Evolutionary conservation across 2,329 filamentous ascomycete species (phyloP).

Genomic region (Karstenula rhodostoma): DNA sequence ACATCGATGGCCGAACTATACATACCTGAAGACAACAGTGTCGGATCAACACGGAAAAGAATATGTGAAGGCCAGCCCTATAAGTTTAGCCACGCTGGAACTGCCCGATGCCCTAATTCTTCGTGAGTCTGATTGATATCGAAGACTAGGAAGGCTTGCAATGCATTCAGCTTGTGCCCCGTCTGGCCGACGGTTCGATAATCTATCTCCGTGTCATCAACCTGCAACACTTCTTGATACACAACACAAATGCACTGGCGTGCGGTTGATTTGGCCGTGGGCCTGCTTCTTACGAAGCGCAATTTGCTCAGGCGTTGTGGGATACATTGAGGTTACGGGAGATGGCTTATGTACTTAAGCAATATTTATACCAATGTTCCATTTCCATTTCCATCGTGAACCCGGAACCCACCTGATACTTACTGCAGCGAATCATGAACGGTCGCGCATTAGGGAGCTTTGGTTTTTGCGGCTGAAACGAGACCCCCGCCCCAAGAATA

Average conservation of each 20-base stretch:
- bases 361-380: too few species aligned
- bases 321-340: too few species aligned
- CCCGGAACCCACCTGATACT: neutral
- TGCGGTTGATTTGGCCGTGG: too few species aligned
- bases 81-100: neutral
- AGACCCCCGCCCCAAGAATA: constrained; percentile 26
- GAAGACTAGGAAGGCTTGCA: neutral
- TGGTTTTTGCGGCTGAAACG: constrained; percentile 8
- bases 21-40: neutral
- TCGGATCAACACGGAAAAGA: neutral
- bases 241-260: too few species aligned
- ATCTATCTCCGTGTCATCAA: too few species aligned
- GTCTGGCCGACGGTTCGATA: too few species aligned
- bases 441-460: neutral
- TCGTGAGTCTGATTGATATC: neutral
- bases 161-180: neutral
- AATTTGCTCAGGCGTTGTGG: too few species aligned
- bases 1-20: neutral
- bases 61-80: neutral
- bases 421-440: neutral
- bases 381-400: too few species aligned
- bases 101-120: neutral
- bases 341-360: too few species aligned
- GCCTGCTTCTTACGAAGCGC: too few species aligned
- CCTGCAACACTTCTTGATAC: too few species aligned